Percentiles rank a stretch among this genome's conserved stretches.
phyloP scores from a whole-genome alignment of 148 eudicot genomes.

The Vaccinium myrtillus region DNA sequence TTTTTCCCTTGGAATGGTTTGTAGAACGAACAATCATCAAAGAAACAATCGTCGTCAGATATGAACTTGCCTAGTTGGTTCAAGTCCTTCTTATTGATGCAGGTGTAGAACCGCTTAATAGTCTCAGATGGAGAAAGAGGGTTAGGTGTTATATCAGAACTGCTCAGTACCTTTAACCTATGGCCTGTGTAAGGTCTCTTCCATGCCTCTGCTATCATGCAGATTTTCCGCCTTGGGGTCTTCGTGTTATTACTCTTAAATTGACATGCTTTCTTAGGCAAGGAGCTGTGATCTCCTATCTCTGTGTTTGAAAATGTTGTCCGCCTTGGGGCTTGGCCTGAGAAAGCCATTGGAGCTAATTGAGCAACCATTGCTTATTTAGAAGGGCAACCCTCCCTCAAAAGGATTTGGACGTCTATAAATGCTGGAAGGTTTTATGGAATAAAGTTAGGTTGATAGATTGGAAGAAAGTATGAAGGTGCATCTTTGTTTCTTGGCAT shows the following conservation, averaged over 20 bases:
- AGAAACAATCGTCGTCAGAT: conserved; percentile 43
- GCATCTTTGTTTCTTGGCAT: conserved; percentile 17
- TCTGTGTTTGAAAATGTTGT: conserved; percentile 9
- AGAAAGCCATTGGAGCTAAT: neutral
- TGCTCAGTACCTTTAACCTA: conserved; percentile 8
- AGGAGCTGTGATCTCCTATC: neutral
- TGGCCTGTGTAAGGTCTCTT: neutral
- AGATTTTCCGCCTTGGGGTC: neutral
- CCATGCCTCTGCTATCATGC: neutral
- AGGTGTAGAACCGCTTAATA: conserved; percentile 50
- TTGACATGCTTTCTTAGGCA: conserved; percentile 6
- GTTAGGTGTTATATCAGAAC: conserved; percentile 7
- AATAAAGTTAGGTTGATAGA: conserved; percentile 6
- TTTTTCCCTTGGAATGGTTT: conserved; percentile 56
- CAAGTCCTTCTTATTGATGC: conserved; percentile 52
- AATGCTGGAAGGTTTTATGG: neutral
- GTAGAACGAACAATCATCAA: conserved; percentile 64
- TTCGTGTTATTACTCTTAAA: neutral
- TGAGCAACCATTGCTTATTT: conserved; percentile 7
- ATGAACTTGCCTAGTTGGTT: conserved; percentile 37
- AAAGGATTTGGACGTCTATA: neutral
- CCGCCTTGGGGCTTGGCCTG: conserved; percentile 3
- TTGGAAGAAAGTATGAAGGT: conserved; percentile 22
- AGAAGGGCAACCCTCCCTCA: neutral
- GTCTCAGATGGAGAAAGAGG: conserved; percentile 35